phyloP scores from a whole-genome alignment of 1,284 basidiomycete species.

The Bjerkandera adusta region DNA sequence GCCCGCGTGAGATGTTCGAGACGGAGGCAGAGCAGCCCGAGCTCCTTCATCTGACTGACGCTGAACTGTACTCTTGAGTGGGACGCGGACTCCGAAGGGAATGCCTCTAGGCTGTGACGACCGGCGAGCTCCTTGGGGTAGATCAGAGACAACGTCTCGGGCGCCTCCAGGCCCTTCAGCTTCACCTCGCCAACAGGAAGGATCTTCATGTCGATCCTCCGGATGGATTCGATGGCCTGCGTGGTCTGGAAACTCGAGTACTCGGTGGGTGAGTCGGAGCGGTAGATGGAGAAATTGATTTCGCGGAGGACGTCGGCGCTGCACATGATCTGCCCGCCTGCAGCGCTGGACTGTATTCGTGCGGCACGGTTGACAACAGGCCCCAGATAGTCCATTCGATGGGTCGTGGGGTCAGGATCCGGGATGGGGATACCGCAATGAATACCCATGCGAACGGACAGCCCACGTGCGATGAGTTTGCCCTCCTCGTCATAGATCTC shows the following conservation, averaged over 20 bases:
- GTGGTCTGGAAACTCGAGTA: conserved; percentile 53
- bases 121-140: conserved; percentile 80
- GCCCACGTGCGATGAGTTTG: conserved; percentile 79
- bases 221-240: conserved; percentile 69
- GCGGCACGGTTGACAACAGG: conserved; percentile 91
- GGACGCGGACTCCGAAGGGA: conserved; percentile 32
- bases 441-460: conserved; percentile 97
- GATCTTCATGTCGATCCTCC: conserved; percentile 73
- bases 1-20: conserved; percentile 79
- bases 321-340: conserved; percentile 94
- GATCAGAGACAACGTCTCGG: conserved; percentile 82
- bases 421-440: conserved; percentile 93
- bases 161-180: conserved; percentile 91
- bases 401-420: conserved; percentile 91
- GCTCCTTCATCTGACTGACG: conserved; percentile 75
- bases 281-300: conserved; percentile 64
- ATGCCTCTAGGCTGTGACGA: conserved; percentile 56
- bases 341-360: conserved; percentile 81
- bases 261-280: conserved; percentile 55
- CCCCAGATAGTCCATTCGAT: conserved; percentile 97
- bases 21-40: conserved; percentile 78
- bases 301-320: conserved; percentile 88
- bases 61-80: conserved; percentile 65
- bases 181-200: conserved; percentile 86
- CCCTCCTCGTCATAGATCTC: conserved; percentile 73